Evolutionary conservation across 306 rosid species (phyloP).

Genomic region (Echinosophora koreensis): DNA sequence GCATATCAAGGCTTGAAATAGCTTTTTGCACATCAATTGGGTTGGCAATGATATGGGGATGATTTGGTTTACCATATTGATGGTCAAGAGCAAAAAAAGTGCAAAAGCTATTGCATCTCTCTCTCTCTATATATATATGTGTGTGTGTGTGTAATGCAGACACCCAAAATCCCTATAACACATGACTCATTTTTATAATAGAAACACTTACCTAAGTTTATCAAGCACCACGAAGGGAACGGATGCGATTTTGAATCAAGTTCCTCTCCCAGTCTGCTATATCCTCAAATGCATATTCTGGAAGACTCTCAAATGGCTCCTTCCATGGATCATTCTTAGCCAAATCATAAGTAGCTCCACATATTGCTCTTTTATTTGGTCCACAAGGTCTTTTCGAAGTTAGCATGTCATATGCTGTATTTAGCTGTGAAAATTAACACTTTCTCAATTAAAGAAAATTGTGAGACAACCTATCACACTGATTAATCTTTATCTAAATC

Average conservation of each 20-base stretch:
- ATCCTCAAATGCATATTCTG: conserved; percentile 81
- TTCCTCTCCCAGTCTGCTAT: conserved; percentile 92
- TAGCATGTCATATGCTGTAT: conserved; percentile 75
- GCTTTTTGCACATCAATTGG: neutral
- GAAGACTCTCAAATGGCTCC: conserved; percentile 89
- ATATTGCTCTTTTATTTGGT: conserved; percentile 83
- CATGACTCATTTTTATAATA: neutral
- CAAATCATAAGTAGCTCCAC: conserved; percentile 82
- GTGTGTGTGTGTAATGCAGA: neutral
- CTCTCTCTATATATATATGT: neutral
- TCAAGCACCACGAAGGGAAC: conserved; percentile 79
- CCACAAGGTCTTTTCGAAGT: conserved; percentile 93
- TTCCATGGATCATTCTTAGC: conserved; percentile 86
- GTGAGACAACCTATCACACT: conserved; percentile 24
- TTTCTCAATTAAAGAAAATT: conserved; percentile 4
- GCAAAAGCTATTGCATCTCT: conserved; percentile 3
- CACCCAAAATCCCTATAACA: neutral
- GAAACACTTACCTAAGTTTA: conserved; percentile 41
- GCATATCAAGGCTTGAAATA: conserved; percentile 1
- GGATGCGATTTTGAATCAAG: conserved; percentile 74
- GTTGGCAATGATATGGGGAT: neutral
- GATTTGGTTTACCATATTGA: conserved; percentile 22
- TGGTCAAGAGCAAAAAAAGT: conserved; percentile 13
- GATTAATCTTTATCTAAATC: conserved; percentile 5
- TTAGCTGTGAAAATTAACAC: conserved; percentile 59